Evolutionary conservation across 208 protist genomes (phyloP), one percentile per base, ranked within the genome.

Genomic region (Phytomonas francai): DNA sequence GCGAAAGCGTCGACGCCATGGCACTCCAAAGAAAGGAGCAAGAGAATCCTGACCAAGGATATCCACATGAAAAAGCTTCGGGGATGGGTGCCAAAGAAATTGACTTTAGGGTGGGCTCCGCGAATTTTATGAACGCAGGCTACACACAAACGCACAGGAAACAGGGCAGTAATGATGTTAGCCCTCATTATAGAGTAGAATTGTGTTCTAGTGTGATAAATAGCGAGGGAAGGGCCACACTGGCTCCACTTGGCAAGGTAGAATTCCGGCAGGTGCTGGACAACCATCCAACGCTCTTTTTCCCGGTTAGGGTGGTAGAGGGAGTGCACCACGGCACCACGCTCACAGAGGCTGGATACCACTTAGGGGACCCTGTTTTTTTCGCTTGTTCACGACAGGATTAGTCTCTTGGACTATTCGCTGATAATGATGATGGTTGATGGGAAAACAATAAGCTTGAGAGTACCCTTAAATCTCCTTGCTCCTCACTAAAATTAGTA

Each of bases 341-440:
- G 30, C 58, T 62, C 34, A 63, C 63, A 25, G 42, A 69, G 16
- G 33, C 85, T 3, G 39, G 59, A 25, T 89, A 89, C 64, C 59
- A 72, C 19, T 68, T 85, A 6, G 88, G 88, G 19, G 79, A 93
- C 57, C 83, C 85, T 9, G 34, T 93, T 12, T 83, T 93, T 32
- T 84, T 91, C 67, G 81, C 76, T 8, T 92, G 87, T 70, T 77
- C 66, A 4, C 78, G 87, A 65, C 36, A 1, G 14, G 59, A 31
- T 78, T 67, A 72, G 11, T 71, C 39, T 45, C 3, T 61, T 2
- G 57, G 27, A 19, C n/a, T 29, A 3, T 61, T 29, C 57, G 2
- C 4, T 8, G 9, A 28, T 27, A n/a, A 39, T 19, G 34, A 0
- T 11, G 1, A 34, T 42, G 0, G 42, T 28, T 3, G 5, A 31